Conservation (phyloP, 1,139 yeast species). For the Blastobotrys capitulatus region DNA sequence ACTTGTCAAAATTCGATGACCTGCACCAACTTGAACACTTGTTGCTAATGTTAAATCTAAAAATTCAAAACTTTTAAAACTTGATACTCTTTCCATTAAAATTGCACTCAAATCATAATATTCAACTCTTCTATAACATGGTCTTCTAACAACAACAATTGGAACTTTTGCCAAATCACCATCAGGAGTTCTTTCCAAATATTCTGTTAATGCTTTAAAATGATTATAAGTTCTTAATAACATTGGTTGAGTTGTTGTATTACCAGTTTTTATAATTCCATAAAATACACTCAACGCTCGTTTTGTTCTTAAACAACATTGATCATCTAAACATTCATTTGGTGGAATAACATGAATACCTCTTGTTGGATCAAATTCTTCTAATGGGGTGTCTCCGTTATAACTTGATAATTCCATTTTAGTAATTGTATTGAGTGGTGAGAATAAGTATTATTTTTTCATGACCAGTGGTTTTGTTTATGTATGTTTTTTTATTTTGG, state of each 20-base stretch:
- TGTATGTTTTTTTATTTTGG: not conserved
- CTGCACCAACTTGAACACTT: conserved; percentile 2
- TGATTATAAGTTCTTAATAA: not conserved
- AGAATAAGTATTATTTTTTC: not conserved
- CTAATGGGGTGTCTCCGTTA: not conserved
- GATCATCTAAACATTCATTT: not conserved
- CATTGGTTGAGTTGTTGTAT: not conserved
- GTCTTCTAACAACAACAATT: not conserved
- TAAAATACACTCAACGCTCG: not conserved
- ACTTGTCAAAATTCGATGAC: not conserved
- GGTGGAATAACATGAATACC: conserved; percentile 5
- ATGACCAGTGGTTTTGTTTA: not conserved
- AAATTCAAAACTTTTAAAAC: conserved; percentile 1
- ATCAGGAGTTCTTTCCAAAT: not conserved
- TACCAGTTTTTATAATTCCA: not conserved
- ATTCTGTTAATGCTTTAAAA: not conserved
- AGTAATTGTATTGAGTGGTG: too few relatives aligned
- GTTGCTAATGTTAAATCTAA: conserved; percentile 1
- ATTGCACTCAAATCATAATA: not conserved
- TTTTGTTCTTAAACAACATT: not conserved
- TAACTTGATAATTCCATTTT: not conserved
- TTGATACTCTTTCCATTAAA: not conserved
- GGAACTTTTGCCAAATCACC: not conserved
- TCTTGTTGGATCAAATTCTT: not conserved
- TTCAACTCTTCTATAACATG: conserved; percentile 1